phyloP scores from a whole-genome alignment of 805 yeast species.

The Candida berthetii region DNA sequence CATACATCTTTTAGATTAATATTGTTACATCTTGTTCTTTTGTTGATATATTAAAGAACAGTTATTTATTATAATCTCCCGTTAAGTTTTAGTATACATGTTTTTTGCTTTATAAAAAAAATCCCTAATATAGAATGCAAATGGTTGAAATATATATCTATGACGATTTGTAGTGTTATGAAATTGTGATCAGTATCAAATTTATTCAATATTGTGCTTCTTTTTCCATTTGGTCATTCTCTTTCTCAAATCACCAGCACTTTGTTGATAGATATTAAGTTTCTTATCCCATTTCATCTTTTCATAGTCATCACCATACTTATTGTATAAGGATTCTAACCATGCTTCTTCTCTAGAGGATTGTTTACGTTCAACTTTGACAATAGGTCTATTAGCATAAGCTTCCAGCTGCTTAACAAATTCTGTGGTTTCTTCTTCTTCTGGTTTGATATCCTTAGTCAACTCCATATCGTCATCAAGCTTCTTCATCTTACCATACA shows the following conservation, averaged over 20 bases:
- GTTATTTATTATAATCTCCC: neutral
- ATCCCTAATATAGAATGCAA: neutral
- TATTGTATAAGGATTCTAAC: conserved; percentile 56
- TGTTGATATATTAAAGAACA: neutral
- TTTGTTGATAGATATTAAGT: conserved; percentile 75
- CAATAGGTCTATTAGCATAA: conserved; percentile 36
- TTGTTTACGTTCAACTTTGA: conserved; percentile 45
- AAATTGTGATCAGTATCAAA: neutral
- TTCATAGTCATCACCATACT: conserved; percentile 82
- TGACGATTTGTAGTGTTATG: neutral
- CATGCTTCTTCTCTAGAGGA: conserved; percentile 74
- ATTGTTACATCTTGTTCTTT: neutral
- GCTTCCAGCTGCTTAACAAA: conserved; percentile 69
- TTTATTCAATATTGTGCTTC: conserved; percentile 25
- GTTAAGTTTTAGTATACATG: neutral
- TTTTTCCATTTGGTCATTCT: conserved; percentile 69
- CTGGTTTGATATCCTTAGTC: conserved; percentile 21
- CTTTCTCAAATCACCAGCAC: conserved; percentile 76
- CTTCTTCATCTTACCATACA: conserved; percentile 60
- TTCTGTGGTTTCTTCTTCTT: conserved; percentile 32
- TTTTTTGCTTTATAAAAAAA: neutral
- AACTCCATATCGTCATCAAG: conserved; percentile 25
- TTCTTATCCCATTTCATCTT: conserved; percentile 92
- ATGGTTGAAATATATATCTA: neutral
- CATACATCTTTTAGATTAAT: no score